These are phyloP conservation scores for Eucalyptus coolabah DNA, from an alignment of 345 rosid genomes.

Conservation along the genomic window DNA sequence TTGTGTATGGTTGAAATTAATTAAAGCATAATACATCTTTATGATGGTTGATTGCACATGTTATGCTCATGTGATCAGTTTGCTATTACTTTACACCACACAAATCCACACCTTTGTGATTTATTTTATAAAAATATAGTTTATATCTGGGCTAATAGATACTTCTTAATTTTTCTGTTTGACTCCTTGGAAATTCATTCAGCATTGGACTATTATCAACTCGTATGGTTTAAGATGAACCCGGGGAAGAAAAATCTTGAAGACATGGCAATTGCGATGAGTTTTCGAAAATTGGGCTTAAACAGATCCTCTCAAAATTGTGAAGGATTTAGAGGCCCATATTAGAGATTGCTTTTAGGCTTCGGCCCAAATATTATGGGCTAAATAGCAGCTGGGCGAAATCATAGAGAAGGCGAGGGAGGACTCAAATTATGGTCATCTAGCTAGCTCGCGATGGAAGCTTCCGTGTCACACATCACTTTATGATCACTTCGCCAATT, in stretches of 20 bases:
- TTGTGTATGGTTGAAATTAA: background rate
- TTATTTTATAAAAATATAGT: background rate
- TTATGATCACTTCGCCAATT: background rate
- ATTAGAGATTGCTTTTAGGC: background rate
- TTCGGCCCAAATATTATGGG: background rate
- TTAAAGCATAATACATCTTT: background rate
- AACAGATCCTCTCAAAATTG: background rate
- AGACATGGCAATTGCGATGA: background rate
- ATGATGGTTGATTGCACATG: background rate
- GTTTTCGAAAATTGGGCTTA: background rate
- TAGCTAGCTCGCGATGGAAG: background rate
- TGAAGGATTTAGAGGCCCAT: background rate
- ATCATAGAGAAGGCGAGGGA: background rate
- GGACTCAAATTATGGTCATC: background rate
- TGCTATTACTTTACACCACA: background rate
- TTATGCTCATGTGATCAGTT: background rate
- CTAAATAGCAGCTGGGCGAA: background rate
- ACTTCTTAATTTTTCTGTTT: background rate
- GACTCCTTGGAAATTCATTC: background rate
- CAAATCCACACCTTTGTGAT: background rate
- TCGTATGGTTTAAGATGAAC: background rate
- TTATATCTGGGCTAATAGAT: background rate
- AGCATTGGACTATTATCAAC: background rate
- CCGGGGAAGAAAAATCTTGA: background rate
- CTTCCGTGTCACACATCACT: background rate